Base-by-base conservation (phyloP, 495 filamentous ascomycete species). In the Zalerion maritima region DNA sequence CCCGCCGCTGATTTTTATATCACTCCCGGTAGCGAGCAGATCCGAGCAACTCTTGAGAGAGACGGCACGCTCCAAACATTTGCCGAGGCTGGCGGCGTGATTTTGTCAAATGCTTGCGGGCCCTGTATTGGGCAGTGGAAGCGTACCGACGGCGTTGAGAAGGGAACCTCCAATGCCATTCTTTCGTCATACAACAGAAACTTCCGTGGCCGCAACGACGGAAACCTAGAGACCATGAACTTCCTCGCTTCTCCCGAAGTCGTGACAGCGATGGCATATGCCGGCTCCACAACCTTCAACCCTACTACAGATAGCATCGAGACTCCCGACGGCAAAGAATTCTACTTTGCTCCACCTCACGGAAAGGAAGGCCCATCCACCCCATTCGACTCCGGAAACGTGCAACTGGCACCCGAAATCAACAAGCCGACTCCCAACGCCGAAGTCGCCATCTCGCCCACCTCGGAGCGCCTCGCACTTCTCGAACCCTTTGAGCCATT, bases 161-260 rank as follows among this genome's bases (percentile, higher is more conserved):
- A 87, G 60, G 84, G 83, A 34, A 79, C 84, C 18, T 55, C 64
- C n/a, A 96, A 97, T 45, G 89, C 89, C 27, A 94, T 97, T 43
- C 71, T 97, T 51, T 87, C 83, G 17, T 93, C 83, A 5, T 97
- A 94, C 59, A 97, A 97, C 69, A 79, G 89, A 36, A 97, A 97
- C 59, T 97, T 97, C 68, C 82, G 78, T 36, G 87, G 83, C 32
- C 80, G 89, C 31, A 97, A 97, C 50, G 89, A 97, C 46, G 89
- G 89, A 38, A 96, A 96, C 62, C 75, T 78, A 7, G 69, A 73
- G 13, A 97, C 89, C 18, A 93, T 94, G 87, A 96, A 96, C 65
- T 97, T 97, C 64, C 71, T 97, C 21, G 86, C 89, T 8, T 89
- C 82, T 2, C 89, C 89, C 3, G 89, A 97, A 51, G 69, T 97